These are phyloP conservation scores for Cystobasidium ongulense DNA, from an alignment of 768 basidiomycete genomes.

Conservation along the genomic window DNA sequence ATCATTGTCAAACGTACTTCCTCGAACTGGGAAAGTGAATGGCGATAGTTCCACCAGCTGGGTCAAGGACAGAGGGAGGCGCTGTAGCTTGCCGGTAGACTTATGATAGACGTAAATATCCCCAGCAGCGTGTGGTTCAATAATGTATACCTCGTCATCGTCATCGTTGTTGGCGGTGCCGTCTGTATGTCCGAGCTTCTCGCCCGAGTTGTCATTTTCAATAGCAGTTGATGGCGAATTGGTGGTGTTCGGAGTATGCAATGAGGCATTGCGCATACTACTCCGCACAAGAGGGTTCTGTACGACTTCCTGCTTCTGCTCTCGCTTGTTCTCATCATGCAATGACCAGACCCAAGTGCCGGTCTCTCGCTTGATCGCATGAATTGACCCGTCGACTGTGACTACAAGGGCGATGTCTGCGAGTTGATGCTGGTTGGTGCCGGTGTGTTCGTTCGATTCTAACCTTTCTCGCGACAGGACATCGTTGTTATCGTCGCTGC, in stretches of 20 bases:
- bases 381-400: slow-evolving; percentile 87
- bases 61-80: slow-evolving; percentile 81
- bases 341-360: slow-evolving; percentile 83
- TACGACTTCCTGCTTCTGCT: slow-evolving; percentile 37
- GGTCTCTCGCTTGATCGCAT: slow-evolving; percentile 79
- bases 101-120: slow-evolving; percentile 76
- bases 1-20: not conserved
- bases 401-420: slow-evolving; percentile 80
- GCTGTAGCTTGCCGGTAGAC: slow-evolving; percentile 52
- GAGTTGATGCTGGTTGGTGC: slow-evolving; percentile 53
- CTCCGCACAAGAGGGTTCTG: slow-evolving; percentile 35
- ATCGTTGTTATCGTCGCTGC: not conserved
- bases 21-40: slow-evolving; percentile 60
- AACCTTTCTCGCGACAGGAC: not conserved
- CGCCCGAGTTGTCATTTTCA: slow-evolving; percentile 55
- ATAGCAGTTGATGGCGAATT: slow-evolving; percentile 49
- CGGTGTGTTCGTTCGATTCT: not conserved
- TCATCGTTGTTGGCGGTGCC: slow-evolving; percentile 28
- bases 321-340: slow-evolving; percentile 48
- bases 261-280: slow-evolving; percentile 44
- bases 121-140: slow-evolving; percentile 80
- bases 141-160: slow-evolving; percentile 68
- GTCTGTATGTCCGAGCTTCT: slow-evolving; percentile 49
- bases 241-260: slow-evolving; percentile 67
- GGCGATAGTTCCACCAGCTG: slow-evolving; percentile 84